These are phyloP conservation scores for Sporothrix brunneoviolacea DNA, from an alignment of 2,329 filamentous ascomycete species.

Conservation along the genomic window DNA sequence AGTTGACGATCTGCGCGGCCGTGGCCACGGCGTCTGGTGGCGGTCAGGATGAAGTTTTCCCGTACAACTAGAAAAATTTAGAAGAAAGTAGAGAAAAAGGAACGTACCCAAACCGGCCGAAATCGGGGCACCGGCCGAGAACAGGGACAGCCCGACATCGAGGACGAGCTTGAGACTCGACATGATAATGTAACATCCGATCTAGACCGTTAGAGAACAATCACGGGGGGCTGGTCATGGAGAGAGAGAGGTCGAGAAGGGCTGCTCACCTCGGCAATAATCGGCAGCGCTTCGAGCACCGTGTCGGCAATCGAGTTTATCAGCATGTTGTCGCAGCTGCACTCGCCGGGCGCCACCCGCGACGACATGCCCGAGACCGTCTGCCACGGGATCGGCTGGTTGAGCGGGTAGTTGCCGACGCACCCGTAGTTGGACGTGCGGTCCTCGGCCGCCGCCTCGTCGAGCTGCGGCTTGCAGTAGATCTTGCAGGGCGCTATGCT, in stretches of 20 bases:
- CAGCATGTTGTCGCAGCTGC: constrained; percentile 15
- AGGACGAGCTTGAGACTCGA: constrained; percentile 16
- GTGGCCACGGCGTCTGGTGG: constrained; percentile 2
- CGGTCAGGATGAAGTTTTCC: too few species aligned
- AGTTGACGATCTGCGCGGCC: constrained; percentile 12
- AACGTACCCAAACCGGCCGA: constrained; percentile 8
- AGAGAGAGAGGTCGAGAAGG: too few species aligned
- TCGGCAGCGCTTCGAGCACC: constrained; percentile 14
- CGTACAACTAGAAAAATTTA: too few species aligned
- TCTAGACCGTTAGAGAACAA: background rate
- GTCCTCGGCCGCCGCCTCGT: constrained; percentile 6
- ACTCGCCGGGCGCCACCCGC: constrained; percentile 6
- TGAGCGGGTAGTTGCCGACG: constrained; percentile 12
- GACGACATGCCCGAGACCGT: background rate
- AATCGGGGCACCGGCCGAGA: constrained; percentile 3
- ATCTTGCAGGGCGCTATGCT: constrained; percentile 1
- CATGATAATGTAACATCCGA: constrained; percentile 17
- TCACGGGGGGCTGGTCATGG: too few species aligned
- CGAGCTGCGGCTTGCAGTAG: constrained; percentile 7
- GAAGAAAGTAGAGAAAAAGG: too few species aligned
- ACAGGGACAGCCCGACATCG: constrained; percentile 10
- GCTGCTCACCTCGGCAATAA: constrained; percentile 14
- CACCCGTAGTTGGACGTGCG: constrained; percentile 15
- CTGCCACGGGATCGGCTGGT: constrained; percentile 12
- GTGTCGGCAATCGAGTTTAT: constrained; percentile 12